Evolutionary conservation across 768 basidiomycete species (phyloP).

Genomic region (Agrocybe chaxingu): DNA sequence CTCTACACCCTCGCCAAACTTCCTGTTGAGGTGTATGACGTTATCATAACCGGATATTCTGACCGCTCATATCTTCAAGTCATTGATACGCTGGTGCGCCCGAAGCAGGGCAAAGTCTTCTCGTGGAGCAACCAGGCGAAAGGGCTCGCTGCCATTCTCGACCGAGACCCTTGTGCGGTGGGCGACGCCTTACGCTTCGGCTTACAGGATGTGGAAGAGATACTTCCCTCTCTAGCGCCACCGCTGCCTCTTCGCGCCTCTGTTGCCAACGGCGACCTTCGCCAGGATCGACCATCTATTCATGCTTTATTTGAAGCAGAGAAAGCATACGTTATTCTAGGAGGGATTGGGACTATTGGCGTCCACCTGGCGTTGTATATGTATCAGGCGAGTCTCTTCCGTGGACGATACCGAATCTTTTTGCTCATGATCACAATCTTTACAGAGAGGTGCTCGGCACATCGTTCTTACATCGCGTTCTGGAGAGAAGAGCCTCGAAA

Average conservation of each 20-base stretch:
- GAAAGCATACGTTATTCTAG: constrained; percentile 34
- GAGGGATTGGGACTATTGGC: constrained; percentile 38
- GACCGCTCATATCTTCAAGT: constrained; percentile 8
- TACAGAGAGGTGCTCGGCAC: constrained; percentile 31
- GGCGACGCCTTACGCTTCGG: constrained; percentile 8
- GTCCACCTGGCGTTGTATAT: constrained; percentile 36
- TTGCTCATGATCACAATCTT: neutral
- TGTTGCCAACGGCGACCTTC: neutral
- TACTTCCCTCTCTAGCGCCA: neutral
- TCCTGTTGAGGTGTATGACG: constrained; percentile 5
- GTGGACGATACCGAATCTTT: neutral
- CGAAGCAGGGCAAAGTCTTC: constrained; percentile 5
- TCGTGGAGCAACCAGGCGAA: constrained; percentile 6
- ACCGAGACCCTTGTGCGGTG: constrained; percentile 7
- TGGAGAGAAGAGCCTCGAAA: constrained; percentile 23
- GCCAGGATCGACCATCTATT: neutral
- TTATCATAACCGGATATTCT: constrained; percentile 12
- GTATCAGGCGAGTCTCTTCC: constrained; percentile 29
- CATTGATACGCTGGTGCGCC: constrained; percentile 5
- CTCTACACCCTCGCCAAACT: constrained; percentile 9
- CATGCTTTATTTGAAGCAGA: constrained; percentile 17
- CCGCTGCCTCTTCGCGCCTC: neutral
- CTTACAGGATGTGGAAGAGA: neutral
- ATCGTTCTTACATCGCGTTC: constrained; percentile 35
- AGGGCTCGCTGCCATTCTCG: constrained; percentile 7